Base-by-base conservation (phyloP, 2,329 filamentous ascomycete genomes). In the Xylaria arbuscula region DNA sequence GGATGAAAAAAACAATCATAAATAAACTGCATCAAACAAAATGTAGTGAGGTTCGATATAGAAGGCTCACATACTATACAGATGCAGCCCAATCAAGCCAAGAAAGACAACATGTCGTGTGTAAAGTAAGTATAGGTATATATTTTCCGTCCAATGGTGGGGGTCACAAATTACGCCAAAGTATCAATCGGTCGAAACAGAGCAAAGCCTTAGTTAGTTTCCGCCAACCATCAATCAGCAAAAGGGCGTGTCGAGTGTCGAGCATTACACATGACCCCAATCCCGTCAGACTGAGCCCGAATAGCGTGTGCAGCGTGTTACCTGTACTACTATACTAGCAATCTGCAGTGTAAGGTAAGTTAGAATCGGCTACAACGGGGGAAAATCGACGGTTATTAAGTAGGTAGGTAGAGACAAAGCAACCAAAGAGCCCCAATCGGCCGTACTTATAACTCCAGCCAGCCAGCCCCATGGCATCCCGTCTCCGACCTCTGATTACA, bases 391-490 rank as follows among this genome's bases (percentile, higher is more conserved):
- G 42, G 17, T 45, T 45, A 45, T n/a, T n/a, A 19, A 45, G 9
- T 15, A 19, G 8, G n/a, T n/a, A n/a, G n/a, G n/a, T 7, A 19
- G 7, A 17, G 1, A 47, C 42, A 8, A 19, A 47, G 17, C 22
- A 45, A 42, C 11, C n/a, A n/a, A n/a, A n/a, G n/a, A n/a, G n/a
- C n/a, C n/a, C 38, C 28, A 28, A 47, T 38, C 28, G 38, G 24
- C 24, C 24, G 17, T 55, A 47, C 50, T 55, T 66, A 59, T 54
- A 60, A 17, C 8, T 19, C 38, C 38, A 50, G 34, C 7, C 51
- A 40, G 36, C 9, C 32, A 40, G 40, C 13, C 28, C 47, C 19
- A 67, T 67, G 66, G 66, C 66, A 64, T 65, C 62, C 61, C 56
- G 40, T 57, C 58, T 64, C 3, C 65, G 64, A 54, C 32, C 28